These are phyloP conservation scores for Anastatica hierochuntica DNA, from an alignment of 345 rosid genomes.

Conservation along the genomic window DNA sequence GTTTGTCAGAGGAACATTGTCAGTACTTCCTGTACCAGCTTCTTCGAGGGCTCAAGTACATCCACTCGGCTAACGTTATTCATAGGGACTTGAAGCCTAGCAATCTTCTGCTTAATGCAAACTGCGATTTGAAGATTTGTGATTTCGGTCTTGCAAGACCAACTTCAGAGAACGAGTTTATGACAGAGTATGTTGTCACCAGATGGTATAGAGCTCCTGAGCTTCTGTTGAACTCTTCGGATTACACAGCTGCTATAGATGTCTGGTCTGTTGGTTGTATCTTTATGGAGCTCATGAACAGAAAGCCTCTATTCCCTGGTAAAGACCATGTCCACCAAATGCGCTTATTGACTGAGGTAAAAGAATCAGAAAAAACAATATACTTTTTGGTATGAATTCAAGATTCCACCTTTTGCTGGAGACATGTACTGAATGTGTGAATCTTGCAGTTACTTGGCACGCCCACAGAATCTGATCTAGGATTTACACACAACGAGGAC, in stretches of 20 bases:
- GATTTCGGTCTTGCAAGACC: conserved; percentile 97
- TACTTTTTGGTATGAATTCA: neutral
- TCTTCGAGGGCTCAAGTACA: conserved; percentile 88
- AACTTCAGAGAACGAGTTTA: conserved; percentile 76
- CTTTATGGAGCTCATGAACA: conserved; percentile 92
- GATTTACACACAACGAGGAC: conserved; percentile 75
- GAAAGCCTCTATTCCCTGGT: conserved; percentile 90
- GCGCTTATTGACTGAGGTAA: conserved; percentile 87
- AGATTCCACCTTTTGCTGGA: neutral
- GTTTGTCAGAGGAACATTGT: conserved; percentile 87
- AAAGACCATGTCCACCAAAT: conserved; percentile 92
- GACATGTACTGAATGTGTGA: conserved; percentile 17
- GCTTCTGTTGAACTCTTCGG: conserved; percentile 76
- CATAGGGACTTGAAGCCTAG: conserved; percentile 94
- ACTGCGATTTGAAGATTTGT: conserved; percentile 85
- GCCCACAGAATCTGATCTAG: conserved; percentile 83
- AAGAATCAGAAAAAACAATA: neutral
- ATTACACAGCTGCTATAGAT: conserved; percentile 87
- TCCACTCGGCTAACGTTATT: conserved; percentile 94
- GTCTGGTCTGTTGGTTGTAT: conserved; percentile 99
- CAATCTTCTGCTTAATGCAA: conserved; percentile 75
- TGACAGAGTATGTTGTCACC: conserved; percentile 98
- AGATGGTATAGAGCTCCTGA: conserved; percentile 99
- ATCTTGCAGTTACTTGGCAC: conserved; percentile 81
- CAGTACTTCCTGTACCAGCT: conserved; percentile 96